phyloP scores from a whole-genome alignment of 306 rosid genomes.

The Cicer arietinum region DNA sequence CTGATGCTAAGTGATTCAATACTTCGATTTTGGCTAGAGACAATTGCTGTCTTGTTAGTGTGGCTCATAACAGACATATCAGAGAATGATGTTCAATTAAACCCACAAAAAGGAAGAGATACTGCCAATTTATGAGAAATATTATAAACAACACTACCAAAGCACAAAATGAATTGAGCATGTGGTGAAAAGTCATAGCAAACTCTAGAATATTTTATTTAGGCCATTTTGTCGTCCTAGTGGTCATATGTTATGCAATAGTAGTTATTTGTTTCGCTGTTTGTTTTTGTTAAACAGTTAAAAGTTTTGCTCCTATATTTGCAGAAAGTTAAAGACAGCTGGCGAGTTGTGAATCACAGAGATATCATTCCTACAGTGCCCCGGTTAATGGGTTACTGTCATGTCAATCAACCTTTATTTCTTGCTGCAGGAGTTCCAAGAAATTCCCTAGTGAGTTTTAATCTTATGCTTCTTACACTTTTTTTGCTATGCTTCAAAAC shows the following conservation, averaged over 20 bases:
- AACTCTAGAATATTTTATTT: conserved; percentile 8
- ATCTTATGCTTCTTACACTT: conserved; percentile 13
- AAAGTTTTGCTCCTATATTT: conserved; percentile 40
- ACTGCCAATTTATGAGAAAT: neutral
- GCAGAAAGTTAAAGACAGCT: conserved; percentile 97
- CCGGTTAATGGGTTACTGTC: conserved; percentile 97
- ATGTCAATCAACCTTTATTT: conserved; percentile 90
- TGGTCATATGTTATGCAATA: conserved; percentile 9
- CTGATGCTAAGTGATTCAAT: neutral
- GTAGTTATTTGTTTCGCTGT: conserved; percentile 19
- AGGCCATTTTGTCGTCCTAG: conserved; percentile 7
- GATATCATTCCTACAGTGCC: conserved; percentile 97
- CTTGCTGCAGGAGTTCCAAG: conserved; percentile 76
- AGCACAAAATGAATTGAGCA: conserved; percentile 2
- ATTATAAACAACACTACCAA: conserved; percentile 10
- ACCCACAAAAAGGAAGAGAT: neutral
- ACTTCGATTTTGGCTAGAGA: neutral
- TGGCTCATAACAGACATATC: conserved; percentile 10
- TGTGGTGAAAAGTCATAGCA: conserved; percentile 3
- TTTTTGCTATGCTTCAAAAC: conserved; percentile 2
- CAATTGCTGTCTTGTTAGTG: neutral
- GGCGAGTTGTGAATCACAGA: conserved; percentile 98
- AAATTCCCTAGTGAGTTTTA: conserved; percentile 69
- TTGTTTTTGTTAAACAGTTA: conserved; percentile 41
- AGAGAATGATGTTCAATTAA: neutral